Conservation (phyloP, 345 rosid species). For the Mercurialis annua region DNA sequence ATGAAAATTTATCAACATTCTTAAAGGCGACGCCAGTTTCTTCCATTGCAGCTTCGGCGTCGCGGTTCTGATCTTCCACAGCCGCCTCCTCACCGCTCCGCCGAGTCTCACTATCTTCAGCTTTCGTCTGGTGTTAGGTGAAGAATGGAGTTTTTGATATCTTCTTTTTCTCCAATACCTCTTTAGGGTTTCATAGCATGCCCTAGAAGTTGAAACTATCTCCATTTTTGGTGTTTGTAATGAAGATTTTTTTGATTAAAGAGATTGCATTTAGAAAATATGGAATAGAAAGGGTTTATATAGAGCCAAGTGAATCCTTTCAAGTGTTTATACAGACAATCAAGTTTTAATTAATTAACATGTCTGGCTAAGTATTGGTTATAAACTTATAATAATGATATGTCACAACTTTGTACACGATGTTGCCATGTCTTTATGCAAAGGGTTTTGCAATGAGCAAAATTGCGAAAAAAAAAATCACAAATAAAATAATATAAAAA, state of each 20-base stretch:
- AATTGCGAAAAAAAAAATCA: too few species aligned
- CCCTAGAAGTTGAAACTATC: conserved; percentile 8
- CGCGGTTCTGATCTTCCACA: neutral
- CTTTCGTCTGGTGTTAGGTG: conserved; percentile 14
- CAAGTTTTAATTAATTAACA: neutral
- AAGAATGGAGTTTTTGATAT: conserved; percentile 30
- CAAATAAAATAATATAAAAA: too few species aligned
- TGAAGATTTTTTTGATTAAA: too few species aligned
- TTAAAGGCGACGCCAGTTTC: conserved; percentile 27
- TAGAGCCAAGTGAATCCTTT: neutral
- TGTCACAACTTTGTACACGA: neutral
- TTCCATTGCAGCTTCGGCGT: neutral
- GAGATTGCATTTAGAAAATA: too few species aligned
- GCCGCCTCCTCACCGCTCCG: neutral
- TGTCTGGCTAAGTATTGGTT: neutral
- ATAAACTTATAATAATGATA: too few species aligned
- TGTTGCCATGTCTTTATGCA: neutral
- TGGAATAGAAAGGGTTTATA: too few species aligned
- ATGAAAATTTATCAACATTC: conserved; percentile 34
- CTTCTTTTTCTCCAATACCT: conserved; percentile 42
- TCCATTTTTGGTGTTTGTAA: conserved; percentile 25
- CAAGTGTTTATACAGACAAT: neutral
- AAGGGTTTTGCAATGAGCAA: too few species aligned
- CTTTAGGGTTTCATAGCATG: conserved; percentile 29
- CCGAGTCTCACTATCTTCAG: conserved; percentile 37